Base-by-base conservation (phyloP, 768 basidiomycete genomes). In the Boletus sensibilis region DNA sequence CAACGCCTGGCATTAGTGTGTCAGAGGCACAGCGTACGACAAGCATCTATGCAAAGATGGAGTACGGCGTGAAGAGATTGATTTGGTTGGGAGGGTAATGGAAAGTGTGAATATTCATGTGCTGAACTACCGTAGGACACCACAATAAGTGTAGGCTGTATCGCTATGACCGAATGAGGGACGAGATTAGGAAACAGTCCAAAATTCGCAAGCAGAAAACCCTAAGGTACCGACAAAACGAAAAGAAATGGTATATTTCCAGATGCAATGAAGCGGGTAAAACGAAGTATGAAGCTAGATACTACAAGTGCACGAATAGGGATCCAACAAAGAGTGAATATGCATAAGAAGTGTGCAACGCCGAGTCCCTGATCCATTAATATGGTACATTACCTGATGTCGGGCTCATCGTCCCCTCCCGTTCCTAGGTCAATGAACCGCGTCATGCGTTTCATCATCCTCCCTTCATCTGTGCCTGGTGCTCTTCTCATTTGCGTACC, bases 61-160 rank as follows among this genome's bases (percentile, higher is more conserved):
- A 97, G 67, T 93, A 96, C 69, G 92, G 91, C 0, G 79, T 97
- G 49, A 98, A 95, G 79, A 78, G 93, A 60, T 74, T 96, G 68
- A 72, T 96, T 56, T 96, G 94, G 94, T 72, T 96, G 46, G 90
- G 92, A 47, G 81, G 87, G 60, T 91, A 63, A 70, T 59, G 27
- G 27, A 45, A 27, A 34, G 33, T 40, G 31, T 49, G 9, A 44
- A 48, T 10, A 35, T 52, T 45, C 29, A 23, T 48, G 40, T 35
- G 38, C 35, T 55, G 43, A 14, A 56, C 54, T 66, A 65, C 45
- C n/a, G n/a, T n/a, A n/a, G 50, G 47, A 58, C 52, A 40, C 27
- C 27, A 20, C 42, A 46, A 38, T 57, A 59, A 47, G 52, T n/a
- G n/a, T 60, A 50, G 51, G 52, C 14, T 66, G 53, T 62, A 56